These are phyloP conservation scores for Gremmenia infestans DNA, from an alignment of 2,329 filamentous ascomycete genomes.

Conservation along the genomic window DNA sequence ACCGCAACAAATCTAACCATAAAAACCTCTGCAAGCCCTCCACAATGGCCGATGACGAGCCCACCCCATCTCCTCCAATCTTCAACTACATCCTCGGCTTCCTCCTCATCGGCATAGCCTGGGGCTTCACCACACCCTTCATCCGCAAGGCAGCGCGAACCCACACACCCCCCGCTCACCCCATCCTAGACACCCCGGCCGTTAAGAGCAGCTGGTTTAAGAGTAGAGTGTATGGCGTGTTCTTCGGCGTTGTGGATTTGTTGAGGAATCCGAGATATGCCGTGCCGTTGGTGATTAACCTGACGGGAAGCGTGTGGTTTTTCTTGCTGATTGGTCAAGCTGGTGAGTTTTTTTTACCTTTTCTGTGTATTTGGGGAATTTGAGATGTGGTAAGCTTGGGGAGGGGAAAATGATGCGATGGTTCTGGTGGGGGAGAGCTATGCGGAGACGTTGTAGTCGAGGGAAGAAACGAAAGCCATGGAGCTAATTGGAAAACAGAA, in stretches of 20 bases:
- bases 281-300: constrained; percentile 76
- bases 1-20: no score
- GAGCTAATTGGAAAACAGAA: constrained; percentile 46
- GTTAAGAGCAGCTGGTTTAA: constrained; percentile 56
- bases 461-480: neutral
- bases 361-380: constrained; percentile 4
- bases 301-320: constrained; percentile 95
- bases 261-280: constrained; percentile 79
- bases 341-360: constrained; percentile 50
- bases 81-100: constrained; percentile 87
- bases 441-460: constrained; percentile 7
- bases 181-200: constrained; percentile 46
- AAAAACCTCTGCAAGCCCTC: no score
- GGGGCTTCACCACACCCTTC: constrained; percentile 90
- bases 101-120: constrained; percentile 83
- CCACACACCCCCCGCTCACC: constrained; percentile 60
- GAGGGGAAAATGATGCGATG: neutral
- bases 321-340: constrained; percentile 90
- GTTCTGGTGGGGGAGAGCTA: neutral
- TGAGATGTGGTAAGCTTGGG: neutral
- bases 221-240: constrained; percentile 56
- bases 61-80: constrained; percentile 39
- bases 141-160: constrained; percentile 79
- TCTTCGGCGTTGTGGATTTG: constrained; percentile 74
- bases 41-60: no score